A percentile compares a stretch with the other conserved stretches of the same genome.
Evolutionary conservation across 1,284 basidiomycete genomes (phyloP).

Genomic region (Microbotryum saponariae): DNA sequence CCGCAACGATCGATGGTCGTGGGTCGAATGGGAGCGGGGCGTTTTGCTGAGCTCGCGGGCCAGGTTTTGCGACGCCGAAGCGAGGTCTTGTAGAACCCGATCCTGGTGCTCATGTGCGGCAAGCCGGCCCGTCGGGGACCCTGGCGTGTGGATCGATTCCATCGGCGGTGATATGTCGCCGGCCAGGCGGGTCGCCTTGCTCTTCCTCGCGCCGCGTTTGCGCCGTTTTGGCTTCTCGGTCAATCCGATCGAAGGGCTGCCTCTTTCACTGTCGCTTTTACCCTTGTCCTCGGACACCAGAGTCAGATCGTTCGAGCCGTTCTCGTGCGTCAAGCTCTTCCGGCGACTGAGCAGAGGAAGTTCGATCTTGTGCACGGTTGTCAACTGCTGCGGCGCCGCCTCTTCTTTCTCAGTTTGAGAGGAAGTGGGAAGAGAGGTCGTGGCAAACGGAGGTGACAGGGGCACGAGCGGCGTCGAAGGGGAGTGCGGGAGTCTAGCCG

Average conservation of each 20-base stretch:
- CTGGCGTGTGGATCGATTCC: conserved; percentile 3
- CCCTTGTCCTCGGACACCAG: conserved; percentile 8
- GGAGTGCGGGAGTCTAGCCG: background rate
- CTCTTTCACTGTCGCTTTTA: conserved; percentile 34
- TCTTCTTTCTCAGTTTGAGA: background rate
- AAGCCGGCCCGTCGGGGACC: conserved; percentile 8
- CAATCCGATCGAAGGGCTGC: conserved; percentile 38
- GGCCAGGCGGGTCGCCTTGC: conserved; percentile 39
- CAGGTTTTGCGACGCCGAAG: conserved; percentile 67
- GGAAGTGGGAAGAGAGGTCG: conserved; percentile 8
- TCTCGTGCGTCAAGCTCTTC: conserved; percentile 1
- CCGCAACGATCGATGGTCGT: conserved; percentile 8
- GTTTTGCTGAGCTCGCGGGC: conserved; percentile 71
- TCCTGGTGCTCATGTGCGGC: conserved; percentile 2
- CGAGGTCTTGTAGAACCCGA: conserved; percentile 55
- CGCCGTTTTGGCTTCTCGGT: conserved; percentile 54
- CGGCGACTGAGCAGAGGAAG: background rate
- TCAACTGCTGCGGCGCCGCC: conserved; percentile 5
- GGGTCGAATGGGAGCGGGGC: background rate
- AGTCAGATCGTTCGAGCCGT: conserved; percentile 4
- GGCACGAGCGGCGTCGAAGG: conserved; percentile 8
- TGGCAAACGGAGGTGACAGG: conserved; percentile 3
- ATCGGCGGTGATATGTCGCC: conserved; percentile 4
- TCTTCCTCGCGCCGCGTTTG: conserved; percentile 63
- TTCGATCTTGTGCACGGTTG: background rate